Base-by-base conservation (phyloP, 2,329 filamentous ascomycete species). In the Venturia asperata region DNA sequence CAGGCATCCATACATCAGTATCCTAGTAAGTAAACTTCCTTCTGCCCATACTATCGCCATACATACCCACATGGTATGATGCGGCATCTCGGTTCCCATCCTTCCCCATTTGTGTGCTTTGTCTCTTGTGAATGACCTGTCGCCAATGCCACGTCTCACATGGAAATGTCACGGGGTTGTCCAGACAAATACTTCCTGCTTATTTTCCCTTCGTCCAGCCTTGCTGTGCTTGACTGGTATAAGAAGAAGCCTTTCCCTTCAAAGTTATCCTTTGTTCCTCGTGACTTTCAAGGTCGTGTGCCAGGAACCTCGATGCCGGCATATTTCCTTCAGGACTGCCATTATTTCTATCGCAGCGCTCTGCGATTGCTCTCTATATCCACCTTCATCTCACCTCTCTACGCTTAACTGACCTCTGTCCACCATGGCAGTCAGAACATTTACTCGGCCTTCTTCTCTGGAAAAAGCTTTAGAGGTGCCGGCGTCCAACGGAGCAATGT, bases 261-360 rank as follows among this genome's bases (percentile, higher is more conserved):
- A 30, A 45, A 21, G 19, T 9, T 34, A 11, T 37, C 42, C 34
- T 19, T 41, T 34, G 1, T 34, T 45, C 30, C 27, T 62, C 24
- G 24, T 52, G 41, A 30, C n/a, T 37, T 30, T 19, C 39, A n/a
- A 24, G 37, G 3, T 58, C 34, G 27, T 64, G 24, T 24, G 69
- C 66, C 64, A 70, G 69, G 43, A 63, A 65, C 68, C 82, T 81
- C 82, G 80, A 95, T 95, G 90, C 89, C 89, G 81, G 77, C 83
- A 72, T 93, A 91, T 77, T 95, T 82, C 77, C 81, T 90, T 66
- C 88, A 94, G 82, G 89, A 95, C 77, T 95, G 90, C 73, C 91
- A 95, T 76, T 95, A 95, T 79, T 95, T 96, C 79, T 94, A 90
- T 81, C 90, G 90, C 81, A 95, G 88, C 77, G 89, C 90, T 74